phyloP scores from a whole-genome alignment of 441 rosid species.

The Euphorbia schlechtendalii region DNA sequence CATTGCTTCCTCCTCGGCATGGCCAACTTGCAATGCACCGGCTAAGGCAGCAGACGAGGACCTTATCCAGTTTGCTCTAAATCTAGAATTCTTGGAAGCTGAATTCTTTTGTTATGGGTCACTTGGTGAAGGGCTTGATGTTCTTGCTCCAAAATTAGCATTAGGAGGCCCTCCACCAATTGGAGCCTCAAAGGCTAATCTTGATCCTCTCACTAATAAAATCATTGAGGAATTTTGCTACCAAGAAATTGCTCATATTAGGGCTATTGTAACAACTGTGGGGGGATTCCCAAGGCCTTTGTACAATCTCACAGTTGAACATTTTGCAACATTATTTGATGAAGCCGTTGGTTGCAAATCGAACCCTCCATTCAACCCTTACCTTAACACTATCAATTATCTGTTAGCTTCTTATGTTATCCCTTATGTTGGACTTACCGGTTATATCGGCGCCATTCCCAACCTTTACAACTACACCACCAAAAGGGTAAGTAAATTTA shows the following conservation, averaged over 20 bases:
- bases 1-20: not conserved
- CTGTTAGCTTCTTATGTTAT: conserved; percentile 45
- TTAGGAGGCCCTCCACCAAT: conserved; percentile 55
- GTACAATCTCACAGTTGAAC: conserved; percentile 31
- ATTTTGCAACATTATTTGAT: conserved; percentile 36
- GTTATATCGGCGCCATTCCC: conserved; percentile 60
- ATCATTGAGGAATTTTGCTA: conserved; percentile 56
- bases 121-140: conserved; percentile 45
- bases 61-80: conserved; percentile 41
- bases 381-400: conserved; percentile 36
- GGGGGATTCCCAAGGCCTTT: conserved; percentile 61
- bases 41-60: conserved; percentile 34
- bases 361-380: conserved; percentile 42
- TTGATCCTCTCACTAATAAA: conserved; percentile 29
- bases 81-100: conserved; percentile 51
- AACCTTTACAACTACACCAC: conserved; percentile 22
- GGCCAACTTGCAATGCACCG: conserved; percentile 21
- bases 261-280: conserved; percentile 46
- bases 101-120: conserved; percentile 45
- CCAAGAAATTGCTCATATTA: conserved; percentile 65
- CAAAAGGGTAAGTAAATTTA: too few relatives aligned
- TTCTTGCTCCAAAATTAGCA: conserved; percentile 32
- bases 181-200: conserved; percentile 47
- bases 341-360: conserved; percentile 37
- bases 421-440: conserved; percentile 63